Conservation (phyloP, 108 stramenopile species). For the Cylindrotheca closterium region DNA sequence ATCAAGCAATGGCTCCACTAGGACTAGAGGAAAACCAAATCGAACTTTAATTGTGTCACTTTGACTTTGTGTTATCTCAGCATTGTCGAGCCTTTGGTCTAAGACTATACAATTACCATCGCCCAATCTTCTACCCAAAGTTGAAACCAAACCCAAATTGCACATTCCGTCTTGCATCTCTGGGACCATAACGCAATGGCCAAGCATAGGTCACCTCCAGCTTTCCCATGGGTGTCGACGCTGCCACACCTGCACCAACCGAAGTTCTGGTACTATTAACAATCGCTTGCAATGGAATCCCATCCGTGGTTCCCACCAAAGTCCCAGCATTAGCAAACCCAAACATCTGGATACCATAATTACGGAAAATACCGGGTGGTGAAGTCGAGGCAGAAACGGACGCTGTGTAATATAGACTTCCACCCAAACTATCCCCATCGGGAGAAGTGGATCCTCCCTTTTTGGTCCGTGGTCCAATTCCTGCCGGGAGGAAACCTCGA, state of each 20-base stretch:
- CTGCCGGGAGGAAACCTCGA: constrained; percentile 76
- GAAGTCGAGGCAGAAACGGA: constrained; percentile 57
- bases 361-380: constrained; percentile 45
- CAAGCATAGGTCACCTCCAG: constrained; percentile 80
- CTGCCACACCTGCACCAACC: constrained; percentile 70
- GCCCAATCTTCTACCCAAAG: too few relatives aligned
- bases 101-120: too few relatives aligned
- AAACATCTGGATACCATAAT: constrained; percentile 70
- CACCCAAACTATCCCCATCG: constrained; percentile 80
- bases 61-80: too few relatives aligned
- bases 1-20: too few relatives aligned
- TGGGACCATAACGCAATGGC: constrained; percentile 78
- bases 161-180: constrained; percentile 69
- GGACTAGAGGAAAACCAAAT: too few relatives aligned
- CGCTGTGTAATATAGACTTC: constrained; percentile 75
- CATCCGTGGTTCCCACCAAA: constrained; percentile 31
- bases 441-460: constrained; percentile 54
- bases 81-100: too few relatives aligned
- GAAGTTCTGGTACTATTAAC: constrained; percentile 42
- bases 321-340: constrained; percentile 82
- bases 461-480: constrained; percentile 74
- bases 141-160: constrained; percentile 81
- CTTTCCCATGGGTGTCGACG: constrained; percentile 67
- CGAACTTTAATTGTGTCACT: too few relatives aligned
- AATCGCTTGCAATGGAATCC: constrained; percentile 16